These are phyloP conservation scores for Lipomyces yamanashiensis DNA, from an alignment of 805 yeast genomes.

Conservation along the genomic window DNA sequence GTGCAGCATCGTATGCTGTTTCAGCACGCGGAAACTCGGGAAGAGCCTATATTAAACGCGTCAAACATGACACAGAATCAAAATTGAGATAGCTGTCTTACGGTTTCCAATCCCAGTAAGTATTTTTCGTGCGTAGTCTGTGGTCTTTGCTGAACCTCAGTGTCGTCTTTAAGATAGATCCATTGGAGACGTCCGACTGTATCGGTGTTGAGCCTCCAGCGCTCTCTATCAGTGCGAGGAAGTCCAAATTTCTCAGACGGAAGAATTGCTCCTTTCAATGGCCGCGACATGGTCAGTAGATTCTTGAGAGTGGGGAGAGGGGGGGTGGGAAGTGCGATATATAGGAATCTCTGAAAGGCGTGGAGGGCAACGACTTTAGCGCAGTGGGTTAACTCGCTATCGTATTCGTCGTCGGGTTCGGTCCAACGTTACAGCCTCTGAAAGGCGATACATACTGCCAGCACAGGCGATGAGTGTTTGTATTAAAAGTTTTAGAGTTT, in stretches of 20 bases:
- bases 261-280: constrained; percentile 10
- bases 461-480: too few relatives aligned
- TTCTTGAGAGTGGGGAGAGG: neutral
- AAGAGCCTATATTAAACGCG: constrained; percentile 40
- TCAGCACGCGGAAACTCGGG: constrained; percentile 44
- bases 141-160: constrained; percentile 37
- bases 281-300: constrained; percentile 22
- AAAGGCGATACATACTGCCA: too few relatives aligned
- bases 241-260: constrained; percentile 70
- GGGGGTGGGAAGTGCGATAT: neutral
- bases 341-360: too few relatives aligned
- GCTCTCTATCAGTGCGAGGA: constrained; percentile 65
- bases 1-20: constrained; percentile 64
- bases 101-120: constrained; percentile 50
- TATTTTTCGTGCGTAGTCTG: constrained; percentile 65
- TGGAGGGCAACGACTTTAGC: too few relatives aligned
- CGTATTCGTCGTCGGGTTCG: too few relatives aligned
- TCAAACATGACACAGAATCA: too few relatives aligned
- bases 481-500: too few relatives aligned
- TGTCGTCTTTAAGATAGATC: constrained; percentile 59
- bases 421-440: too few relatives aligned
- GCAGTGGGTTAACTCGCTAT: too few relatives aligned
- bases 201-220: constrained; percentile 78
- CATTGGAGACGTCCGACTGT: constrained; percentile 66
- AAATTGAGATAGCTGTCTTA: neutral